These are phyloP conservation scores for Pseudofabraea citricarpa DNA, from an alignment of 2,329 filamentous ascomycete genomes.

Conservation along the genomic window DNA sequence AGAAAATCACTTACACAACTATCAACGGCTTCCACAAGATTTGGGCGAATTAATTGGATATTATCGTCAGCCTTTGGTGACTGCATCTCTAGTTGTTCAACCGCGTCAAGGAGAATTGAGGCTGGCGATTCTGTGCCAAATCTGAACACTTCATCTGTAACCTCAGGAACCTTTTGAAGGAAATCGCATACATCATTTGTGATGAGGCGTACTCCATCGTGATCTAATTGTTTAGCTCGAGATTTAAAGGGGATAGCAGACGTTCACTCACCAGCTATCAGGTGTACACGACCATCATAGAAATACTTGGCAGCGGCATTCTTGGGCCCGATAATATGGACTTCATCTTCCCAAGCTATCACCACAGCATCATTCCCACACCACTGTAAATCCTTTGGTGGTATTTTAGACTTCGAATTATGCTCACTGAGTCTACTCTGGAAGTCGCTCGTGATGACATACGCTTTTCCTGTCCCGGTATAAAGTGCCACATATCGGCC, in stretches of 20 bases:
- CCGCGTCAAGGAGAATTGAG: slow-evolving; percentile 88
- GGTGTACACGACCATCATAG: slow-evolving; percentile 86
- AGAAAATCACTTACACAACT: slow-evolving; percentile 52
- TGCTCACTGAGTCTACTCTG: slow-evolving; percentile 90
- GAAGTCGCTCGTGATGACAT: slow-evolving; percentile 94
- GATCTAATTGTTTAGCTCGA: slow-evolving; percentile 38
- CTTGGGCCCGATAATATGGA: slow-evolving; percentile 85
- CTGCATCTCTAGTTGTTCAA: slow-evolving; percentile 84
- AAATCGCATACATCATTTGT: slow-evolving; percentile 97
- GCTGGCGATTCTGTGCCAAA: slow-evolving; percentile 84
- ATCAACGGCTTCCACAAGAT: slow-evolving; percentile 88
- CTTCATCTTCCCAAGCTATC: slow-evolving; percentile 95
- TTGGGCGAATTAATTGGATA: slow-evolving; percentile 86
- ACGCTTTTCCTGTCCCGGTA: slow-evolving; percentile 76
- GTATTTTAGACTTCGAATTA: slow-evolving; percentile 77
- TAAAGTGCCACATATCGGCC: slow-evolving; percentile 86
- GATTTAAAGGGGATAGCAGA: not conserved
- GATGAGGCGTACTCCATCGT: slow-evolving; percentile 83
- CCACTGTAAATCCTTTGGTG: slow-evolving; percentile 88
- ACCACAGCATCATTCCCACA: slow-evolving; percentile 92
- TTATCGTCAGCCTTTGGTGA: slow-evolving; percentile 97
- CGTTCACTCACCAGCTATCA: slow-evolving; percentile 65
- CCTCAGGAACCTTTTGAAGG: slow-evolving; percentile 84
- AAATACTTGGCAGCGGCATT: slow-evolving; percentile 74
- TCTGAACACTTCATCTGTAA: slow-evolving; percentile 84